These are phyloP conservation scores for Clarkia xantiana DNA, from an alignment of 345 rosid species.

Conservation along the genomic window DNA sequence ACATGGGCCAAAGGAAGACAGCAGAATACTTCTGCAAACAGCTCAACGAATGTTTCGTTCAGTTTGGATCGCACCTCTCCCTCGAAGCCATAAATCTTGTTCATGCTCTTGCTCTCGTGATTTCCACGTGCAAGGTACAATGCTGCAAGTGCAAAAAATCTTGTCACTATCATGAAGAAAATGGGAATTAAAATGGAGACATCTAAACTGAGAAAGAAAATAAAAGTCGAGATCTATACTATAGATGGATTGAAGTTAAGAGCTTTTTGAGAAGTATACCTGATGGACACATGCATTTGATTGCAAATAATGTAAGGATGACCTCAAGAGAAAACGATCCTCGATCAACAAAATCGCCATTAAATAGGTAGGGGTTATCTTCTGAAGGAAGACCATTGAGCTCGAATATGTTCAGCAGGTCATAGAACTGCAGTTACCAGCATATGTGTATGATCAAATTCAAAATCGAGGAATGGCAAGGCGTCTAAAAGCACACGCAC, in stretches of 20 bases:
- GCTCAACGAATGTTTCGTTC: constrained; percentile 86
- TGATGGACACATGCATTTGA: constrained; percentile 89
- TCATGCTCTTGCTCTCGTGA: constrained; percentile 99
- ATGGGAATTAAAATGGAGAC: not conserved
- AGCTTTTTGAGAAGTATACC: constrained; percentile 25
- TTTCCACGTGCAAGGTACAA: constrained; percentile 91
- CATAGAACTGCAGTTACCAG: constrained; percentile 67
- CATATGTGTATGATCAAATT: too few species aligned
- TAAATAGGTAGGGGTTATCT: constrained; percentile 90
- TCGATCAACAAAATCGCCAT: constrained; percentile 97
- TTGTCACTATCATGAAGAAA: not conserved
- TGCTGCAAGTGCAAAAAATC: constrained; percentile 35
- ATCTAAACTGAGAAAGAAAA: too few species aligned
- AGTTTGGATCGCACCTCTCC: constrained; percentile 93
- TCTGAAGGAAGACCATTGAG: constrained; percentile 95
- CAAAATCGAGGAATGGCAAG: too few species aligned
- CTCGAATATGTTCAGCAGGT: constrained; percentile 81
- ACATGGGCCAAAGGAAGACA: constrained; percentile 92
- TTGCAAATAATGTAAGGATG: constrained; percentile 85
- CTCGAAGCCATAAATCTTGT: constrained; percentile 97
- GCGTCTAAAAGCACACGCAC: too few species aligned
- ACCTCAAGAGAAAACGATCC: constrained; percentile 94
- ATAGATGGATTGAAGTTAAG: not conserved
- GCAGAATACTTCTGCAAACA: constrained; percentile 93
- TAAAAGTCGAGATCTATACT: not conserved